phyloP scores from a whole-genome alignment of 208 protist species.

The Perkinsela sp. region DNA sequence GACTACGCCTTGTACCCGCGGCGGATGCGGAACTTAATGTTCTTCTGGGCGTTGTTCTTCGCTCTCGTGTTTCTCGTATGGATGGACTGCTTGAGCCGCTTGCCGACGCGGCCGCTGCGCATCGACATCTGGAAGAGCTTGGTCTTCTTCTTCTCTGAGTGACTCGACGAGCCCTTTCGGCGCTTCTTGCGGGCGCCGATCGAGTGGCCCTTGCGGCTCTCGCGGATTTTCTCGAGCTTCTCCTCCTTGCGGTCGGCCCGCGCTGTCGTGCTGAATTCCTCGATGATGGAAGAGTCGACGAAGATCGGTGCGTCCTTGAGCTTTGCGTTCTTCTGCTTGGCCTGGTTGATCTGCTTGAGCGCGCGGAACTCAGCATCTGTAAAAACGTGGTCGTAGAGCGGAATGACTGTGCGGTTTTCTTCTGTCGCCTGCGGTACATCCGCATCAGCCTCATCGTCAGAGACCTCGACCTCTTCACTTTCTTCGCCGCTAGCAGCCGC shows the following conservation, averaged over 20 bases:
- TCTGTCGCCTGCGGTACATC: neutral
- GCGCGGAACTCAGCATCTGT: neutral
- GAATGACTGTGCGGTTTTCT: neutral
- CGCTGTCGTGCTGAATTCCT: constrained; percentile 52
- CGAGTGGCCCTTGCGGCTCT: constrained; percentile 32
- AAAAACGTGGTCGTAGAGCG: neutral
- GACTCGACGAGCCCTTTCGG: constrained; percentile 50
- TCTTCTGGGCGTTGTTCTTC: constrained; percentile 69
- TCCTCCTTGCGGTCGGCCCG: constrained; percentile 32
- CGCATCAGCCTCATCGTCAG: neutral
- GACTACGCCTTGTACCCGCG: constrained; percentile 55
- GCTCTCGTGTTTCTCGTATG: constrained; percentile 19
- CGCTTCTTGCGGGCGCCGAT: constrained; percentile 59
- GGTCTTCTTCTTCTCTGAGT: constrained; percentile 45
- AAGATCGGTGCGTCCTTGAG: constrained; percentile 6
- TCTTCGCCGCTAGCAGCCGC: constrained; percentile 1
- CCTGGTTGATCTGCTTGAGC: neutral
- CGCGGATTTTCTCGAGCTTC: constrained; percentile 40
- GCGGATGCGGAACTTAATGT: constrained; percentile 68
- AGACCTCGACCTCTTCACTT: neutral
- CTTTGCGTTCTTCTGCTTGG: neutral
- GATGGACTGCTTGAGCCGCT: constrained; percentile 46
- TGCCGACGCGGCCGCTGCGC: constrained; percentile 38
- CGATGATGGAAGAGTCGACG: constrained; percentile 36
- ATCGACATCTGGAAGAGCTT: constrained; percentile 70